A percentile compares a stretch with the other conserved stretches of the same genome.
phyloP scores from a whole-genome alignment of 139 green algal species.

The Chlamydomonas sp. region DNA sequence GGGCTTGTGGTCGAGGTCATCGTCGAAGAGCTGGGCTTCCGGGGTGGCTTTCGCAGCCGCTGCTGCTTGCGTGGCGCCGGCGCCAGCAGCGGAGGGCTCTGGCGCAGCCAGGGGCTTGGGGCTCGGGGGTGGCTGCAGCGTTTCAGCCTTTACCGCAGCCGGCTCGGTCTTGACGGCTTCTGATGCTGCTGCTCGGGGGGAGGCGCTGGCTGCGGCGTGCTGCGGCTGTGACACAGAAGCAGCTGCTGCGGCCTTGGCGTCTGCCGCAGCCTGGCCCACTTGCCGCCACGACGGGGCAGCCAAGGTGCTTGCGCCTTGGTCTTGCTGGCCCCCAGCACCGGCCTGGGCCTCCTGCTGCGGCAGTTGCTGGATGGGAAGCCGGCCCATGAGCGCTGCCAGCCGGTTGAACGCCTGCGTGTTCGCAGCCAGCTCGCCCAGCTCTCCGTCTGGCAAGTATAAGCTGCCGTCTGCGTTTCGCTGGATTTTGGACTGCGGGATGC shows the following conservation, averaged over 20 bases:
- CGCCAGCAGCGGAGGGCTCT: neutral
- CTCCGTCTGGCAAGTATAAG: conserved; percentile 45
- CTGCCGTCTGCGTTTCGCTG: conserved; percentile 45
- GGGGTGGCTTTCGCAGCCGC: neutral
- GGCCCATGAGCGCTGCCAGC: conserved; percentile 34
- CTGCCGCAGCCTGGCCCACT: neutral
- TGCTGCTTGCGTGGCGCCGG: neutral
- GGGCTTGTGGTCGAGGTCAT: conserved; percentile 2
- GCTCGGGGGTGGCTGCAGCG: too few species aligned
- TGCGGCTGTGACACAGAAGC: too few species aligned
- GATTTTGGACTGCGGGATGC: conserved; percentile 49
- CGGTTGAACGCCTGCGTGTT: conserved; percentile 47
- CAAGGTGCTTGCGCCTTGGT: neutral
- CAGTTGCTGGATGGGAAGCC: neutral
- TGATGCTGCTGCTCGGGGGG: neutral
- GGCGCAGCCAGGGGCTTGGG: neutral
- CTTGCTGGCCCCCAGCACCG: neutral
- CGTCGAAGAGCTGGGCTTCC: conserved; percentile 25
- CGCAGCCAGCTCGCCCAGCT: conserved; percentile 38
- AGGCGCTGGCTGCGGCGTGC: neutral
- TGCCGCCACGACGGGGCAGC: conserved; percentile 10
- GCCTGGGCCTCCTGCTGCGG: neutral
- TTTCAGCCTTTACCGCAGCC: too few species aligned
- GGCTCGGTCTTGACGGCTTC: too few species aligned
- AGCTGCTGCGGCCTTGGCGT: neutral